Evolutionary conservation across 495 filamentous ascomycete species (phyloP).

Genomic region (Bombardia bombarda): DNA sequence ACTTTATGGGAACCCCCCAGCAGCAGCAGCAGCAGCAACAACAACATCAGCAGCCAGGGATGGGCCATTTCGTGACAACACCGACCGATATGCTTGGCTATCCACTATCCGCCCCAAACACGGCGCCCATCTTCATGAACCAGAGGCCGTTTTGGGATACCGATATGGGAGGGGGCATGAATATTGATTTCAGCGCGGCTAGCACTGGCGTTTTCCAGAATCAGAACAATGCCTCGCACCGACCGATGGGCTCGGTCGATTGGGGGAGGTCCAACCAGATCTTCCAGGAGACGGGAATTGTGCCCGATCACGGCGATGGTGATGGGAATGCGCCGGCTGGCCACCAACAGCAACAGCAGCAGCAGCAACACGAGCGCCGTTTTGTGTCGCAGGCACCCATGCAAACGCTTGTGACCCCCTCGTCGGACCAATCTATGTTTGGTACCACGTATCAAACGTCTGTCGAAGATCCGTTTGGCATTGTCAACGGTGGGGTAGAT

Average conservation of each 20-base stretch:
- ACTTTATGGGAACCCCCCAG: constrained; percentile 34
- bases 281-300: constrained; percentile 34
- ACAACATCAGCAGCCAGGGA: constrained; percentile 33
- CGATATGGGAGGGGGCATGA: constrained; percentile 44
- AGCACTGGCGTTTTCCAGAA: constrained; percentile 28
- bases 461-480: constrained; percentile 35
- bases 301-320: too few relatives aligned
- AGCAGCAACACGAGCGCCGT: constrained; percentile 17
- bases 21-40: too few relatives aligned
- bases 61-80: constrained; percentile 28
- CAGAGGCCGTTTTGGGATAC: constrained; percentile 72
- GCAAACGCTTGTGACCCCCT: constrained; percentile 26
- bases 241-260: constrained; percentile 36
- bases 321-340: constrained; percentile 16
- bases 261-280: constrained; percentile 42
- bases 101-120: constrained; percentile 59
- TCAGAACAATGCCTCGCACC: constrained; percentile 20
- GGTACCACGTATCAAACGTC: constrained; percentile 28
- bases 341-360: constrained; percentile 17
- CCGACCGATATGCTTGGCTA: constrained; percentile 53
- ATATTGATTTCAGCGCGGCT: constrained; percentile 43
- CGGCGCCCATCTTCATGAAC: constrained; percentile 58
- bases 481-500: constrained; percentile 29
- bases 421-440: constrained; percentile 30
- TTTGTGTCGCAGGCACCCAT: constrained; percentile 34